Conservation (phyloP, 306 rosid species). For the Quercus cerris region DNA sequence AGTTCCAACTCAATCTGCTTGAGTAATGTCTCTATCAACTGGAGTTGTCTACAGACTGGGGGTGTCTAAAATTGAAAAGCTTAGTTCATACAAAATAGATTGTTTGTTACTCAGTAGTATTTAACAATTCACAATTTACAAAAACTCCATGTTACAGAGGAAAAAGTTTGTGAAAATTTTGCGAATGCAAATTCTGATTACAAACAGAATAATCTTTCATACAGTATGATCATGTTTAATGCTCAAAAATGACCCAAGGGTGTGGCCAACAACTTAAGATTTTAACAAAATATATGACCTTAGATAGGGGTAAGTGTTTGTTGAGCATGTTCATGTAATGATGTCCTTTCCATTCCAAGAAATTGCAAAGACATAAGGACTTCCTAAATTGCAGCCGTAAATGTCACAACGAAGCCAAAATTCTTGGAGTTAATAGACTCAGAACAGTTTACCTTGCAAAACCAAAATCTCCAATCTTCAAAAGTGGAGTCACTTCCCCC, state of each 20-base stretch:
- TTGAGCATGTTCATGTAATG: neutral
- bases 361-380: neutral
- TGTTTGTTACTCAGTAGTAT: conserved; percentile 6
- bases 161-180: neutral
- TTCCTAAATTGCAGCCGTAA: conserved; percentile 17
- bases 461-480: conserved; percentile 98
- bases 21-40: neutral
- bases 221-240: neutral
- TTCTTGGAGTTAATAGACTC: neutral
- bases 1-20: neutral
- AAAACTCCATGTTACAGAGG: neutral
- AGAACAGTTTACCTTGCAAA: conserved; percentile 71
- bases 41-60: neutral
- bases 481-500: conserved; percentile 41
- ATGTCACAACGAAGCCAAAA: neutral
- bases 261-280: neutral
- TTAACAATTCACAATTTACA: neutral
- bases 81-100: neutral
- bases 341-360: neutral
- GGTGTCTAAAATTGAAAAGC: no score
- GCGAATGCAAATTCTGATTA: neutral
- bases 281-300: neutral
- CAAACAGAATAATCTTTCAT: neutral
- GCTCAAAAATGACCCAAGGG: neutral
- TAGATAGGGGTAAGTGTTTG: neutral